Percentiles rank a stretch among this genome's conserved stretches.
phyloP scores from a whole-genome alignment of 1,284 basidiomycete species.

The Trichosporon coremiiforme region DNA sequence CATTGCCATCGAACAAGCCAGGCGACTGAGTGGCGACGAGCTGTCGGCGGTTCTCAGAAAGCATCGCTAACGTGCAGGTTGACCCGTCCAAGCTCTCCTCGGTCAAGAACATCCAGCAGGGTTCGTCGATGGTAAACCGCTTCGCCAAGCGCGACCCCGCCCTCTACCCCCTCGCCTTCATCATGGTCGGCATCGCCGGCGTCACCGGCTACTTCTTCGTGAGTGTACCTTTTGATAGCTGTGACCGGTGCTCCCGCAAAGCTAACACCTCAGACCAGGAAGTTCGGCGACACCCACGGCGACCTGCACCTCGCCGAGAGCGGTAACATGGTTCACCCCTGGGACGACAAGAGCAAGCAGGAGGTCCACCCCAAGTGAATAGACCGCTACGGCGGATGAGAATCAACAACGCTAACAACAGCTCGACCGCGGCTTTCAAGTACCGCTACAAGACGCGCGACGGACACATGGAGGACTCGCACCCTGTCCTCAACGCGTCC shows the following conservation, averaged over 20 bases:
- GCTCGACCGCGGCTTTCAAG: constrained; percentile 53
- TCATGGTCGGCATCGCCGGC: constrained; percentile 50
- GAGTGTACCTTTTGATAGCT: neutral
- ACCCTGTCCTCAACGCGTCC: constrained; percentile 48
- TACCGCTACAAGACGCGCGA: constrained; percentile 55
- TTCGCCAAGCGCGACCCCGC: constrained; percentile 56
- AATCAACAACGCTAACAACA: constrained; percentile 14
- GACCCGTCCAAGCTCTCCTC: constrained; percentile 49
- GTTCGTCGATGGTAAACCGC: constrained; percentile 52
- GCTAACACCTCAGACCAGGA: constrained; percentile 26
- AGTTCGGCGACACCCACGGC: constrained; percentile 45
- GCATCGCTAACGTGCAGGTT: constrained; percentile 30
- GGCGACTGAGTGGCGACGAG: neutral
- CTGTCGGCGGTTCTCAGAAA: neutral
- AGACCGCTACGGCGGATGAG: neutral
- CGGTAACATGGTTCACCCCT: constrained; percentile 49
- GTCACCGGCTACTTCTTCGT: constrained; percentile 54
- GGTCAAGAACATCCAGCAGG: constrained; percentile 46
- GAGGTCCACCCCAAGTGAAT: constrained; percentile 49
- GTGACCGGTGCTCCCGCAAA: no score
- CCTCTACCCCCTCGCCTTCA: constrained; percentile 53
- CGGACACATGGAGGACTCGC: constrained; percentile 53
- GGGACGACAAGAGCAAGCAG: constrained; percentile 49
- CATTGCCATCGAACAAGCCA: no score
- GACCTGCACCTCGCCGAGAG: constrained; percentile 38